These are phyloP conservation scores for Malus hybrid DNA, from an alignment of 331 rosid species.

Conservation along the genomic window DNA sequence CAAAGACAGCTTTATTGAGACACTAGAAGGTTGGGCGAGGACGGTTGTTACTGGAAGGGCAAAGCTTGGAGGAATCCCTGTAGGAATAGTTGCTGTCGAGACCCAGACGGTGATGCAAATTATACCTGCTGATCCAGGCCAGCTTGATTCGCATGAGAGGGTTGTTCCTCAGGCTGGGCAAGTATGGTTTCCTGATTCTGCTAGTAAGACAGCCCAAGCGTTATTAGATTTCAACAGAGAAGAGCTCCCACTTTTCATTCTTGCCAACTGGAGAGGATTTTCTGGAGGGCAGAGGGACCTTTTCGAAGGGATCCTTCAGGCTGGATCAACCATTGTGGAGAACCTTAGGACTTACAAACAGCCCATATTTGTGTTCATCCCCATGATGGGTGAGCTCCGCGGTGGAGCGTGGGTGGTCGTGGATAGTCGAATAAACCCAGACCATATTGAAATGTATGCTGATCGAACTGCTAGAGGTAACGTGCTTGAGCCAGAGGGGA, in stretches of 20 bases:
- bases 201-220: constrained; percentile 93
- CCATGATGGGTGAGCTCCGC: constrained; percentile 98
- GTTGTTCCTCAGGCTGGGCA: constrained; percentile 99
- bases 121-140: constrained; percentile 99
- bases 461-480: constrained; percentile 91
- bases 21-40: constrained; percentile 99
- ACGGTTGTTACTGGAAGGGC: constrained; percentile 99
- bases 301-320: constrained; percentile 98
- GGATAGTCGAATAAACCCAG: constrained; percentile 84
- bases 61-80: constrained; percentile 98
- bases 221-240: constrained; percentile 90
- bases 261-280: constrained; percentile 99
- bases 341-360: constrained; percentile 96
- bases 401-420: constrained; percentile 99
- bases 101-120: constrained; percentile 98
- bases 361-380: constrained; percentile 91
- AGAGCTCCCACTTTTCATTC: constrained; percentile 94
- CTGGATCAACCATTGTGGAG: constrained; percentile 96
- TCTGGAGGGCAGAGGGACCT: constrained; percentile 99
- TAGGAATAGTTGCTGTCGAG: constrained; percentile 94
- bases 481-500: constrained; percentile 99
- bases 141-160: constrained; percentile 95
- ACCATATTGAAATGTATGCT: constrained; percentile 95
- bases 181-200: constrained; percentile 99
- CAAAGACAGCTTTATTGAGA: constrained; percentile 93